phyloP scores from a whole-genome alignment of 2,329 filamentous ascomycete genomes.

The Claviceps citrina region DNA sequence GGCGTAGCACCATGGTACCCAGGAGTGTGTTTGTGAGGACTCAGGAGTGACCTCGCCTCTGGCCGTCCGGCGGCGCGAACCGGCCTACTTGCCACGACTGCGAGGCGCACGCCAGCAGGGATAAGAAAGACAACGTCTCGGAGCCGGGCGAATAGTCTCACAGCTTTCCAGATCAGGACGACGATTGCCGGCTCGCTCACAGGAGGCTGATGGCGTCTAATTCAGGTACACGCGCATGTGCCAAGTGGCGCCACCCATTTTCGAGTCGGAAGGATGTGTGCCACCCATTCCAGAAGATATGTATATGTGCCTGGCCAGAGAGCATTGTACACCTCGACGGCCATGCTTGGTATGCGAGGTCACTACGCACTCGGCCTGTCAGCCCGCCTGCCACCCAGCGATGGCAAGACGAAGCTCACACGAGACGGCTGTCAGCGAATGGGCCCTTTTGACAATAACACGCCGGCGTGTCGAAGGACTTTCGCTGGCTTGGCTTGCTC shows the following conservation, averaged over 20 bases:
- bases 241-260: constrained; percentile 3
- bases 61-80: not conserved
- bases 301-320: not conserved
- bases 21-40: not conserved
- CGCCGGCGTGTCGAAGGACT: no score
- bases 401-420: not conserved
- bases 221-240: constrained; percentile 4
- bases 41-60: not conserved
- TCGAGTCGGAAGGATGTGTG: not conserved
- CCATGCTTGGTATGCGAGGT: not conserved
- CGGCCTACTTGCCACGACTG: not conserved
- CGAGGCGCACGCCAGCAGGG: not conserved
- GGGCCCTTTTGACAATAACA: no score
- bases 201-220: not conserved
- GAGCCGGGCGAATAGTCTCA: not conserved
- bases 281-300: not conserved
- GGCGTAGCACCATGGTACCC: not conserved
- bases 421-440: not conserved
- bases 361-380: not conserved
- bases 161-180: not conserved
- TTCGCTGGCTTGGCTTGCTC: not conserved
- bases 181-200: not conserved
- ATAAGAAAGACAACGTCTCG: not conserved
- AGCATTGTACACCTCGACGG: not conserved
- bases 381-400: not conserved